Base-by-base conservation (phyloP, 2,329 filamentous ascomycete species). In the Cytospora piceae region DNA sequence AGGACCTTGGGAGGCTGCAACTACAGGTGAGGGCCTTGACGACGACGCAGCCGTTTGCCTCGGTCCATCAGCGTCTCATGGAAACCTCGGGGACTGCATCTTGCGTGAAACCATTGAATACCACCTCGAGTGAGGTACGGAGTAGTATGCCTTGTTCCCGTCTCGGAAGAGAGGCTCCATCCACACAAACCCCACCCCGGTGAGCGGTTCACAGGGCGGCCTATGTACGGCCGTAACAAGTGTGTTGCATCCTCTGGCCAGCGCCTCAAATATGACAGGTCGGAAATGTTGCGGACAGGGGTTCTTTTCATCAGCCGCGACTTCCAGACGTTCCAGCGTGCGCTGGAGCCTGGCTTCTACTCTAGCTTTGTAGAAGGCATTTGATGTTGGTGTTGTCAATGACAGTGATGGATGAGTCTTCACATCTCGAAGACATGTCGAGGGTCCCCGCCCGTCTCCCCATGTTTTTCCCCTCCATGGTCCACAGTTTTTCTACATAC, bases 221-320 rank as follows among this genome's bases (percentile, higher is more conserved):
- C n/a, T 49, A 24, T 46, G n/a, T 24, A 14, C 46, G 46, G 46
- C 46, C n/a, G 46, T 49, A 49, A 2, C 39, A 17, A 42, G 39
- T 42, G 15, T 22, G 46, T n/a, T 24, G 46, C 46, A 49, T n/a
- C 46, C n/a, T 49, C n/a, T 22, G n/a, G 8, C 46, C 46, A 49
- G 46, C 39, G 39, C 46, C 46, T 49, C 46, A 49, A 49, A 24
- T 49, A 24, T 49, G 46, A 49, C 46, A 49, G 46, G 46, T 49
- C 46, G 24, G 46, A 49, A 49, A 4, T 24, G 7, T 24, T 6
- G 46, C 46, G 22, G 46, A 24, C 46, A 49, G 46, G 46, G 46
- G 9, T 49, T 14, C 46, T 49, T 49, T 24, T 24, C 8, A 49
- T 24, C 46, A 49, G 24, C 46, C 46, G n/a, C 46, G n/a, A 49